phyloP scores from a whole-genome alignment of 129 eudicot genomes.

The Smallanthus sonchifolius region DNA sequence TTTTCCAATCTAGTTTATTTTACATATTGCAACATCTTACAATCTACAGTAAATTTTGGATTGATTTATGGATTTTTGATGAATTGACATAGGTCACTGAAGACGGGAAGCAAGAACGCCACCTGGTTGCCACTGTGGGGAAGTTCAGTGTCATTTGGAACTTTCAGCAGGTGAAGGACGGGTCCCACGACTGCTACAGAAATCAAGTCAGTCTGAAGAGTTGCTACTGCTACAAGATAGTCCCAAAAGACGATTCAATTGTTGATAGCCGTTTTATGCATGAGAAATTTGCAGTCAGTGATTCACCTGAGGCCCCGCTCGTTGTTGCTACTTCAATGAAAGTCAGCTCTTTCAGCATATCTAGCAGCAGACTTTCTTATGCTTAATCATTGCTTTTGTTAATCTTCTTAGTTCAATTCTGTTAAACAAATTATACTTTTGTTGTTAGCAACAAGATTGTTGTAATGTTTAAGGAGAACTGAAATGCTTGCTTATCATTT shows the following conservation, averaged over 20 bases:
- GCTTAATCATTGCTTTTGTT: slow-evolving; percentile 29
- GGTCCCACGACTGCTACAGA: slow-evolving; percentile 78
- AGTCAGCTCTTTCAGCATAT: slow-evolving; percentile 94
- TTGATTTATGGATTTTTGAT: not conserved
- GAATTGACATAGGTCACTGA: slow-evolving; percentile 59
- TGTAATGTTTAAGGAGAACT: slow-evolving; percentile 35
- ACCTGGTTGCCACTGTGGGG: slow-evolving; percentile 84
- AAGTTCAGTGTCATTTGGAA: slow-evolving; percentile 96
- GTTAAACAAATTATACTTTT: slow-evolving; percentile 22
- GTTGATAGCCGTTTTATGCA: slow-evolving; percentile 98
- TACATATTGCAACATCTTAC: not conserved
- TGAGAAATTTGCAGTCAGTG: slow-evolving; percentile 80
- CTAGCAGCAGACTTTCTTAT: slow-evolving; percentile 59
- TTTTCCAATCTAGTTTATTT: no score
- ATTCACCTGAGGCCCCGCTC: slow-evolving; percentile 95
- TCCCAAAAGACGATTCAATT: slow-evolving; percentile 78
- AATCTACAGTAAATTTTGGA: not conserved
- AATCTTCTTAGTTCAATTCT: not conserved
- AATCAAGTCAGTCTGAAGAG: slow-evolving; percentile 86
- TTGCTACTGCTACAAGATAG: slow-evolving; percentile 93
- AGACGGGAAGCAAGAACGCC: slow-evolving; percentile 92
- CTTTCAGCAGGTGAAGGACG: slow-evolving; percentile 90
- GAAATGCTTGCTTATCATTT: slow-evolving; percentile 25
- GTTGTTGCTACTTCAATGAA: slow-evolving; percentile 94
- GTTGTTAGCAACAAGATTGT: slow-evolving; percentile 24